Evolutionary conservation across 2,329 filamentous ascomycete species (phyloP), one percentile per base, ranked within the genome.

Genomic region (Epichloe typhina): DNA sequence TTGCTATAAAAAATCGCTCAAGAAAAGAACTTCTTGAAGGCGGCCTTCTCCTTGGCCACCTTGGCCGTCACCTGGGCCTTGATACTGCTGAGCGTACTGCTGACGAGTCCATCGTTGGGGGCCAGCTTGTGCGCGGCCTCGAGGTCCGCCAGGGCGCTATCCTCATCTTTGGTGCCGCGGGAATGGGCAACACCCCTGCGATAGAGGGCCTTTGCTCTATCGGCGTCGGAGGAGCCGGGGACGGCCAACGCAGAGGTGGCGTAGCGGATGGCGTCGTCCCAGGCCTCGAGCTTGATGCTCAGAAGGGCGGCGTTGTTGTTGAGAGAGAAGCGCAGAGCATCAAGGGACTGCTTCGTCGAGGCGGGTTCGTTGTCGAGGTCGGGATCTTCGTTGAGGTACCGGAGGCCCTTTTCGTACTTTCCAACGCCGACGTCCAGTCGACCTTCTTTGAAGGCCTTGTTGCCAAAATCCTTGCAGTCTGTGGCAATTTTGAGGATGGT

Each of bases 391-490:
- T 91, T 87, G 54, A 95, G 73, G 67, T 95, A 96, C 60, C 89
- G 82, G 54, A 95, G 70, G 17, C 82, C 90, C 73, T 98, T 98
- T 67, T 94, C 82, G 72, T 98, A 98, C 72, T 98, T 98, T 54
- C 84, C 82, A 26, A 97, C 74, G 2, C 83, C 91, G 35, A 86
- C 69, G 38, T 73, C 67, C 39, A 84, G 62, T 60, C 95, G 79
- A 40, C 82, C 82, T 26, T 70, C 73, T 75, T 96, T 96, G 78
- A 96, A 96, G 1, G 90, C 89, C 59, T 82, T 82, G 74, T 95
- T 97, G 60, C 93, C 93, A 63, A 84, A 93, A 37, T 86, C 86
- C 73, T 98, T 98, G 68, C 95, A 81, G 57, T 87, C 87, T 5
- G 77, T 73, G 2, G 87, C 89, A 54, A 97, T 90, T 68, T 86